Evolutionary conservation across 768 basidiomycete genomes (phyloP).

Genomic region (Kondoa malvinella): DNA sequence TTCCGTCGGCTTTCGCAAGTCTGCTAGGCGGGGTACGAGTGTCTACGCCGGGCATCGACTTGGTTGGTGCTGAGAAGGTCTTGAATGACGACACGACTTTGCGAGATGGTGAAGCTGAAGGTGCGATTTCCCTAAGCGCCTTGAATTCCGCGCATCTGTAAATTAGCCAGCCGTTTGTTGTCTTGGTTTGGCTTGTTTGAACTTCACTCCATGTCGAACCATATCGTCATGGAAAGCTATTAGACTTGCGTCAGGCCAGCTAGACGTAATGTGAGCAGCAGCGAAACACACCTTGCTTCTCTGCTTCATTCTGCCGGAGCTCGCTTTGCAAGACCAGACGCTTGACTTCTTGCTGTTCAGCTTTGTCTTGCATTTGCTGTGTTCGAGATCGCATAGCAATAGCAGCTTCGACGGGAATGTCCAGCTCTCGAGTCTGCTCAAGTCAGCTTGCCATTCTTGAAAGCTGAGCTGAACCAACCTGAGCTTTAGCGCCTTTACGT

Average conservation of each 20-base stretch:
- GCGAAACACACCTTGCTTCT: neutral
- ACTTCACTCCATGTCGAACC: neutral
- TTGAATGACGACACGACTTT: too few species aligned
- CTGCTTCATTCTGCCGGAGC: slow-evolving; percentile 9
- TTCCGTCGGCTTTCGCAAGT: too few species aligned
- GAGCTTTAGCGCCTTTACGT: slow-evolving; percentile 82
- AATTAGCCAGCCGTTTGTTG: too few species aligned
- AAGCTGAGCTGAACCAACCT: slow-evolving; percentile 38
- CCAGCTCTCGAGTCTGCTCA: slow-evolving; percentile 59
- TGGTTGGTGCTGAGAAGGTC: too few species aligned
- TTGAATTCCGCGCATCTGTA: too few species aligned
- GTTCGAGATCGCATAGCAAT: slow-evolving; percentile 78
- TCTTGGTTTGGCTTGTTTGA: neutral
- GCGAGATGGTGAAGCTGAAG: too few species aligned
- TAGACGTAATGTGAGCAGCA: neutral
- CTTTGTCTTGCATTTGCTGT: slow-evolving; percentile 82
- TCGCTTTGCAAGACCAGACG: slow-evolving; percentile 65
- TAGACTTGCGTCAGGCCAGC: neutral
- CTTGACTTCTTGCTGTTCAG: slow-evolving; percentile 93
- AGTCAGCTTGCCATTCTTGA: neutral
- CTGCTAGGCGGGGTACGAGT: too few species aligned
- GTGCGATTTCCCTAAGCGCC: too few species aligned
- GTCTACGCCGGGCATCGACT: too few species aligned
- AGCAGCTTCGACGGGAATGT: slow-evolving; percentile 70
- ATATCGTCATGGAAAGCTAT: neutral